Evolutionary conservation across 176 grass and related monocot species (phyloP).

Genomic region (Aegilops tauschii): DNA sequence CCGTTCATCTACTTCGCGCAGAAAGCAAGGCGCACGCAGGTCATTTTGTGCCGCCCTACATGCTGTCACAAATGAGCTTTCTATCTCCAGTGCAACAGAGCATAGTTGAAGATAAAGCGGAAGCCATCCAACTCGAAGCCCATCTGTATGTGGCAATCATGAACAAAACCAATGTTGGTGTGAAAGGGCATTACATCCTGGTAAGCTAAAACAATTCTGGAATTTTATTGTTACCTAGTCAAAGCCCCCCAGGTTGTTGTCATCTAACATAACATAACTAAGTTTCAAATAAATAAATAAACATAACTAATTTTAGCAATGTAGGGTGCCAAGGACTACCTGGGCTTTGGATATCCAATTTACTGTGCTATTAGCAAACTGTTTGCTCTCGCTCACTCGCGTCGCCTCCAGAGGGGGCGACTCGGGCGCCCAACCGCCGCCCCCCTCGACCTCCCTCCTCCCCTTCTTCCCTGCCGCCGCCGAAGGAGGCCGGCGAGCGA

Average conservation of each 20-base stretch:
- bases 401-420: too few relatives aligned
- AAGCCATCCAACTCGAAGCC: background rate
- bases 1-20: slow-evolving; percentile 17
- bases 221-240: background rate
- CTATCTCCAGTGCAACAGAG: background rate
- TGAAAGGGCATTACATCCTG: background rate
- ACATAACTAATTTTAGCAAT: background rate
- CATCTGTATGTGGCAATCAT: background rate
- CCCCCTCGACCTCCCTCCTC: too few relatives aligned
- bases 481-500: too few relatives aligned
- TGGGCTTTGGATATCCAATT: background rate
- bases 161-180: background rate
- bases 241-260: background rate
- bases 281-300: too few relatives aligned
- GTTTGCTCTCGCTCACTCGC: background rate
- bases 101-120: background rate
- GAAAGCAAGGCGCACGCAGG: background rate
- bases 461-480: too few relatives aligned
- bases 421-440: too few relatives aligned
- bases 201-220: background rate
- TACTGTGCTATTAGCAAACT: background rate
- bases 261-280: background rate
- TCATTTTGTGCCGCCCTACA: slow-evolving; percentile 3
- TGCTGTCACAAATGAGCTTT: background rate
- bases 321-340: background rate